Conservation (phyloP, 257 asterid genomes). For the Capsicum chinense region DNA sequence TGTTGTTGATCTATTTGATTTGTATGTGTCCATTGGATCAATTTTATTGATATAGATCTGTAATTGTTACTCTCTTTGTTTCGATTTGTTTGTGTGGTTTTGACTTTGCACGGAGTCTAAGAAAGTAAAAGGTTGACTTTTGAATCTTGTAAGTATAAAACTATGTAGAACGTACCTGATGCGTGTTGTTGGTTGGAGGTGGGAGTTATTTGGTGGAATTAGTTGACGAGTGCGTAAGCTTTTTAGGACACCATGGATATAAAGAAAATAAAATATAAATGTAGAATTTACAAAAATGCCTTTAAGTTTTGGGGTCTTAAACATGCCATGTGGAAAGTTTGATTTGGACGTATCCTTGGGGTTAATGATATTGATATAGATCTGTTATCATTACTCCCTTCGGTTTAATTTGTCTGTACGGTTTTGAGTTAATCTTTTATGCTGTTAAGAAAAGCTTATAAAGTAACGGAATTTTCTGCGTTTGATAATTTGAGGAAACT, state of each 20-base stretch:
- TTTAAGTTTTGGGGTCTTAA: no score
- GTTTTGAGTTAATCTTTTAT: neutral
- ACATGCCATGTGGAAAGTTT: neutral
- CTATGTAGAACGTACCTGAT: neutral
- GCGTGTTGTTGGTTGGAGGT: neutral
- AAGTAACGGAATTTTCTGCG: neutral
- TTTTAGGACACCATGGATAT: neutral
- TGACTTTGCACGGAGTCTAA: no score
- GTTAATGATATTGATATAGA: constrained; percentile 10
- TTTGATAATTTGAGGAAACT: neutral
- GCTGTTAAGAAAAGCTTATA: neutral
- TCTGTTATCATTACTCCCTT: neutral
- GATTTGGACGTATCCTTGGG: neutral
- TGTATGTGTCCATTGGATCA: neutral
- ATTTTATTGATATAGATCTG: constrained; percentile 17
- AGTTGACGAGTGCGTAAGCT: neutral
- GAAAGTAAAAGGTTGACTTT: no score
- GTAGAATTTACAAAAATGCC: no score
- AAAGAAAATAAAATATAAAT: neutral
- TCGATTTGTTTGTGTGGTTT: no score
- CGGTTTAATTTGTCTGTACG: no score
- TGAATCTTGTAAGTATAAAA: no score
- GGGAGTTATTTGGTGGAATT: neutral
- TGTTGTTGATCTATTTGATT: constrained; percentile 2
- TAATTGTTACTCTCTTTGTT: no score